Conservation (phyloP, 208 protist species). For the Tritrichomonas musculus region DNA sequence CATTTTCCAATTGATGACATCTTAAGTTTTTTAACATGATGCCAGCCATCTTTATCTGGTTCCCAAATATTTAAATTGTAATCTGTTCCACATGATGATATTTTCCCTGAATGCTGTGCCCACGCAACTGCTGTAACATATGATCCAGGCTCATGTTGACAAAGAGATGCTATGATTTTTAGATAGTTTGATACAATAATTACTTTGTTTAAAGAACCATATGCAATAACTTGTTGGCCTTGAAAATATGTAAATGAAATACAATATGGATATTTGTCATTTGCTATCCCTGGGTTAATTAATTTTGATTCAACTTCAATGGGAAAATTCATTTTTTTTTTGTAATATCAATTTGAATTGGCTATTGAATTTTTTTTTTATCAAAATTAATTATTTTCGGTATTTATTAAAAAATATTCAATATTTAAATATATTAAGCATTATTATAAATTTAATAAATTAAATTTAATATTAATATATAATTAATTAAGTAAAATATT, state of each 20-base stretch:
- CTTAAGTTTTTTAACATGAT: background rate
- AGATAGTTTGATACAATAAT: background rate
- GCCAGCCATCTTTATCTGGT: background rate
- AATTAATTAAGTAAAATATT: no score
- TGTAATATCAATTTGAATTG: no score
- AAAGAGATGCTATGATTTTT: background rate
- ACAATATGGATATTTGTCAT: background rate
- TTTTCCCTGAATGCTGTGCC: background rate
- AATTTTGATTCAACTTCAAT: background rate
- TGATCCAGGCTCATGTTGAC: background rate
- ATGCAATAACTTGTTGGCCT: background rate
- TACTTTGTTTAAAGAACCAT: conserved; percentile 9
- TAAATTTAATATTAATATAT: no score
- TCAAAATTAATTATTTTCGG: no score
- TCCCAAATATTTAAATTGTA: background rate
- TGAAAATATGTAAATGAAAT: conserved; percentile 2
- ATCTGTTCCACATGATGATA: background rate
- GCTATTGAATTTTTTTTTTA: no score
- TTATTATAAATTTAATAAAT: no score
- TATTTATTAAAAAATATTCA: no score
- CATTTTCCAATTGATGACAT: background rate
- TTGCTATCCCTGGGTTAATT: background rate
- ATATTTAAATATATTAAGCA: no score
- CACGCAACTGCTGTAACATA: background rate
- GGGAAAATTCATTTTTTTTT: background rate